Evolutionary conservation across 176 grass and related monocot species (phyloP).

Genomic region (Oryza longistaminata): DNA sequence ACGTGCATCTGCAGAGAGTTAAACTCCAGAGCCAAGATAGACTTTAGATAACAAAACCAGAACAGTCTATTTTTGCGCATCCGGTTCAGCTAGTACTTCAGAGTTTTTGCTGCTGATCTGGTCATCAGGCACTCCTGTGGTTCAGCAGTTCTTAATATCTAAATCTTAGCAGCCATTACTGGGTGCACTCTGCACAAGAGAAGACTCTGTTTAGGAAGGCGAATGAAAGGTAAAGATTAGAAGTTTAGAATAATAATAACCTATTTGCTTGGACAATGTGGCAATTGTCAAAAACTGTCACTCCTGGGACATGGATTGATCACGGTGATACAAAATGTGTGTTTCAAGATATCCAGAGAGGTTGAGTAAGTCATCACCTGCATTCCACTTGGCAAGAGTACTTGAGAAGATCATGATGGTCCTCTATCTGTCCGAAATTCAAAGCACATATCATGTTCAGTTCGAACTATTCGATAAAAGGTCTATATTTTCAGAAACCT

Average conservation of each 20-base stretch:
- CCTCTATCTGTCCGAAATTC: slow-evolving; percentile 74
- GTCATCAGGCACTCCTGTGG: slow-evolving; percentile 26
- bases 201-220: slow-evolving; percentile 26
- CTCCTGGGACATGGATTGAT: neutral
- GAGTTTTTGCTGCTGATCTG: neutral
- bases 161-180: slow-evolving; percentile 64
- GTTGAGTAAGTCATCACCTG: slow-evolving; percentile 44
- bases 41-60: slow-evolving; percentile 60
- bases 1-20: slow-evolving; percentile 75
- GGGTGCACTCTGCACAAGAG: slow-evolving; percentile 56
- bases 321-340: neutral
- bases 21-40: slow-evolving; percentile 15
- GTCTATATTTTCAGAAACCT: neutral
- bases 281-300: no score
- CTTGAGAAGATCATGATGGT: slow-evolving; percentile 80
- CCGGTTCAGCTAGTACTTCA: slow-evolving; percentile 26
- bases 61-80: slow-evolving; percentile 51
- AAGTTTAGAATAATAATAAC: neutral
- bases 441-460: slow-evolving; percentile 12
- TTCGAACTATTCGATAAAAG: neutral
- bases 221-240: neutral
- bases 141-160: slow-evolving; percentile 2
- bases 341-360: neutral
- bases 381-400: slow-evolving; percentile 89
- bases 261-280: neutral